phyloP scores from a whole-genome alignment of 805 yeast genomes.

The Suhomyces xylopsoci region DNA sequence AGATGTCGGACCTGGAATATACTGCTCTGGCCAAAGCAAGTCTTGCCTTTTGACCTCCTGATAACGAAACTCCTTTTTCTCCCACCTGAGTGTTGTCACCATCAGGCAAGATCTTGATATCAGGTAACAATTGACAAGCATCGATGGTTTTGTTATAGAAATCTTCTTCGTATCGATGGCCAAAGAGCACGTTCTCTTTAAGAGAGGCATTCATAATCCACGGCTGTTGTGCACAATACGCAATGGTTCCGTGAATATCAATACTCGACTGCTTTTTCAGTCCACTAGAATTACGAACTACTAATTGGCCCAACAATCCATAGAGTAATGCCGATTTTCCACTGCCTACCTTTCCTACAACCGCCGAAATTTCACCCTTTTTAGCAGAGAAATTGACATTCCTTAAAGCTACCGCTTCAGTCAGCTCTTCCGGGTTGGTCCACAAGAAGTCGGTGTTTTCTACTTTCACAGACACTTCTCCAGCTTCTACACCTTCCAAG shows the following conservation, averaged over 20 bases:
- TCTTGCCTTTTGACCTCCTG: slow-evolving; percentile 31
- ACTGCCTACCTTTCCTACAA: slow-evolving; percentile 26
- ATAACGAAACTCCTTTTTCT: slow-evolving; percentile 27
- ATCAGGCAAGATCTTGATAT: slow-evolving; percentile 25
- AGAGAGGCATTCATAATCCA: slow-evolving; percentile 26
- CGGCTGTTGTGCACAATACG: slow-evolving; percentile 27
- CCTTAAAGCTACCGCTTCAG: slow-evolving; percentile 13
- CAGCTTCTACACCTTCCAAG: slow-evolving; percentile 1
- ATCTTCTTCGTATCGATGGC: slow-evolving; percentile 18
- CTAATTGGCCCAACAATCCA: slow-evolving; percentile 24
- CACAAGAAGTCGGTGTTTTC: slow-evolving; percentile 20
- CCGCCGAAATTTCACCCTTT: slow-evolving; percentile 23
- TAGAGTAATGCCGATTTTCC: slow-evolving; percentile 25
- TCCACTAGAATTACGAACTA: background rate
- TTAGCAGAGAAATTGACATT: slow-evolving; percentile 19
- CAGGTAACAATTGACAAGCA: slow-evolving; percentile 24
- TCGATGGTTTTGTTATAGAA: slow-evolving; percentile 21
- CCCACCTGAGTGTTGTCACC: slow-evolving; percentile 28
- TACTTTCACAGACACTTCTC: slow-evolving; percentile 18
- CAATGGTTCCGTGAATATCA: slow-evolving; percentile 18
- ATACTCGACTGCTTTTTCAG: slow-evolving; percentile 6
- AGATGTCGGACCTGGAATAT: slow-evolving; percentile 25
- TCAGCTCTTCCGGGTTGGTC: slow-evolving; percentile 11
- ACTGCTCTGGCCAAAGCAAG: slow-evolving; percentile 28
- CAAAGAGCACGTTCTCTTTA: slow-evolving; percentile 25